Percentiles rank a stretch among this genome's conserved stretches.
These are phyloP conservation scores for Middelhovenomyces tepae DNA, from an alignment of 805 yeast species.

Conservation along the genomic window DNA sequence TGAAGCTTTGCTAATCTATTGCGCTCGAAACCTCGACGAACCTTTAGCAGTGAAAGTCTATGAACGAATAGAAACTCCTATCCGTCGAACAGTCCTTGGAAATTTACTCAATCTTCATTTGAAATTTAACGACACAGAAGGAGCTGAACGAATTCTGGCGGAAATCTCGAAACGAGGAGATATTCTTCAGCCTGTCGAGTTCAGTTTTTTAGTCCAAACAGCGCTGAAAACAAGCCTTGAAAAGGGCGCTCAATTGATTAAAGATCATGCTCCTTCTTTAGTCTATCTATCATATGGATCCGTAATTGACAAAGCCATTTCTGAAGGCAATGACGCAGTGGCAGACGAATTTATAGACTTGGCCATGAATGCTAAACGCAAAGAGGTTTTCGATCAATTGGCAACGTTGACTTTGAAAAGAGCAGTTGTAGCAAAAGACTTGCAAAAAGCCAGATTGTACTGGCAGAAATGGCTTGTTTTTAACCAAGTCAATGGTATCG, in stretches of 20 bases:
- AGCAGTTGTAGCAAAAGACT: constrained; percentile 1
- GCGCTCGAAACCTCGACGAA: constrained; percentile 12
- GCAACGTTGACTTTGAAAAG: constrained; percentile 3
- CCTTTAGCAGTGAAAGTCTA: constrained; percentile 13
- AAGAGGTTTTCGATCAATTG: constrained; percentile 1
- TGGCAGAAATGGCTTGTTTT: constrained; percentile 13
- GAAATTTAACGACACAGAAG: constrained; percentile 13
- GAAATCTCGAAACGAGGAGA: constrained; percentile 12
- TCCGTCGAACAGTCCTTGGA: constrained; percentile 12
- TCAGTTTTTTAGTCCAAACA: constrained; percentile 10
- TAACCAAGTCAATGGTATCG: neutral
- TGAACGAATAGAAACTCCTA: constrained; percentile 9
- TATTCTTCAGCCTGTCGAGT: constrained; percentile 6
- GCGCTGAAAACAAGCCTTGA: constrained; percentile 6
- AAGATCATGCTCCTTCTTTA: neutral
- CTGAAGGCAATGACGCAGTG: constrained; percentile 13
- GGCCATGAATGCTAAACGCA: constrained; percentile 1
- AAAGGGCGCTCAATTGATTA: constrained; percentile 7
- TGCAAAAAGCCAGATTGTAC: constrained; percentile 7
- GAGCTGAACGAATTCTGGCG: constrained; percentile 14
- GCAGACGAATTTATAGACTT: constrained; percentile 8
- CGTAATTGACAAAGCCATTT: constrained; percentile 19
- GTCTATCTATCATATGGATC: constrained; percentile 12
- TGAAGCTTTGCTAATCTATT: constrained; percentile 16
- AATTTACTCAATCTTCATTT: constrained; percentile 15